Conservation (phyloP, 2,329 filamentous ascomycete species). For the Pyrenochaeta sp. region DNA sequence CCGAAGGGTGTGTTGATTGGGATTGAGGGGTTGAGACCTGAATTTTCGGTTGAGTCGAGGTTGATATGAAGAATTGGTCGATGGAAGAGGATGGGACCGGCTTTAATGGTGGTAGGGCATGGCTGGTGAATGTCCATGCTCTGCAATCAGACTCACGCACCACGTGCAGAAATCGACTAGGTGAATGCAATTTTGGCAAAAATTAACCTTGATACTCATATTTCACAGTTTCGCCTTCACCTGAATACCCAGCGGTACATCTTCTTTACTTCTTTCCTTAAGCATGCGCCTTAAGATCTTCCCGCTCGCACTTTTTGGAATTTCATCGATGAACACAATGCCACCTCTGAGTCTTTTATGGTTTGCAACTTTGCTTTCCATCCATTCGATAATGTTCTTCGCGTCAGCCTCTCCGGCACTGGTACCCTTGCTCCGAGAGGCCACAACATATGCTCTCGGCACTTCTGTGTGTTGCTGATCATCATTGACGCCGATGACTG, state of each 20-base stretch:
- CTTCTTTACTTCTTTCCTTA: slow-evolving; percentile 28
- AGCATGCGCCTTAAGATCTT: slow-evolving; percentile 54
- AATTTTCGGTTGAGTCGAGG: too few species aligned
- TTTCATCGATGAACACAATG: slow-evolving; percentile 55
- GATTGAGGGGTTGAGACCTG: too few species aligned
- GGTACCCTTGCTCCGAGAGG: slow-evolving; percentile 11
- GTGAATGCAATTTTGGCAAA: background rate
- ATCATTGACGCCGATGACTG: slow-evolving; percentile 38
- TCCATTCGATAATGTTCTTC: slow-evolving; percentile 23
- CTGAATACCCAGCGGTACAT: slow-evolving; percentile 23
- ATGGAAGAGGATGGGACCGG: too few species aligned
- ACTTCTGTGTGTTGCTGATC: slow-evolving; percentile 37
- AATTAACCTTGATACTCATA: background rate
- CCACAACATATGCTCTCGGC: slow-evolving; percentile 39
- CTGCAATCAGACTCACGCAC: too few species aligned
- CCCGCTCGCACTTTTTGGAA: slow-evolving; percentile 58
- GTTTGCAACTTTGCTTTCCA: slow-evolving; percentile 32
- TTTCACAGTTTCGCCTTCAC: slow-evolving; percentile 21
- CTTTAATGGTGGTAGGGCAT: too few species aligned
- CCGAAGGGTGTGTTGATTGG: background rate
- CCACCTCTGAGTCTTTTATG: slow-evolving; percentile 41
- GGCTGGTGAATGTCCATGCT: too few species aligned
- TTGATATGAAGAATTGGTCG: too few species aligned
- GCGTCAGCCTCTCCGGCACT: slow-evolving; percentile 24
- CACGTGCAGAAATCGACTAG: too few species aligned